Evolutionary conservation across 2,329 filamentous ascomycete species (phyloP), one percentile per base, ranked within the genome.

Genomic region (Fusarium caatingaense): DNA sequence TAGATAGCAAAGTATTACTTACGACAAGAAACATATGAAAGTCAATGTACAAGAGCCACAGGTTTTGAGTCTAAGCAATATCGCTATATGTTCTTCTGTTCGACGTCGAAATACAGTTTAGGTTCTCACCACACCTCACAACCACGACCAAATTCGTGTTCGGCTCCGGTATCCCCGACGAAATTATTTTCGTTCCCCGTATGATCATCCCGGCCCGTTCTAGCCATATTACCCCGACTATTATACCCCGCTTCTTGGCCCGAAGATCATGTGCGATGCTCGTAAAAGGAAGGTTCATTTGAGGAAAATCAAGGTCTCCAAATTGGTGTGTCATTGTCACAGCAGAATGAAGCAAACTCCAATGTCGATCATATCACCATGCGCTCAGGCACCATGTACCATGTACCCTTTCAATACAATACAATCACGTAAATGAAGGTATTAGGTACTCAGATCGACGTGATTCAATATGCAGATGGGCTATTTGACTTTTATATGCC

Each of bases 181-280:
- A 51, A 16, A 4, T 27, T 9, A 41, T n/a, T 8, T 51, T 51
- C 21, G 13, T 27, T 51, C 46, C 40, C 57, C 30, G 58, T n/a
- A 27, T n/a, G 15, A 51, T 20, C 6, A 51, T 16, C 48, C 48
- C 32, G 6, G 48, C 21, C 20, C 47, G 12, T 18, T 50, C 2
- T 23, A 25, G 8, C 9, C 16, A 40, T 27, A 16, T 9, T n/a
- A 51, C 32, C 18, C 25, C 23, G 21, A 51, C n/a, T 32, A 21
- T 50, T 16, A 20, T 10, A 55, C 60, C 60, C 60, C 60, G 44
- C 59, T 64, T 37, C 53, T 64, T 45, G 42, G 34, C 18, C 49
- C 16, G 44, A 16, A 48, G 37, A 64, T 57, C 60, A 64, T 64
- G 60, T 48, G 60, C 21, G 13, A 21, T n/a, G 6, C 28, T 28